Evolutionary conservation across 257 asterid genomes (phyloP), one percentile per base, ranked within the genome.

Genomic region (Paulownia fortunei): DNA sequence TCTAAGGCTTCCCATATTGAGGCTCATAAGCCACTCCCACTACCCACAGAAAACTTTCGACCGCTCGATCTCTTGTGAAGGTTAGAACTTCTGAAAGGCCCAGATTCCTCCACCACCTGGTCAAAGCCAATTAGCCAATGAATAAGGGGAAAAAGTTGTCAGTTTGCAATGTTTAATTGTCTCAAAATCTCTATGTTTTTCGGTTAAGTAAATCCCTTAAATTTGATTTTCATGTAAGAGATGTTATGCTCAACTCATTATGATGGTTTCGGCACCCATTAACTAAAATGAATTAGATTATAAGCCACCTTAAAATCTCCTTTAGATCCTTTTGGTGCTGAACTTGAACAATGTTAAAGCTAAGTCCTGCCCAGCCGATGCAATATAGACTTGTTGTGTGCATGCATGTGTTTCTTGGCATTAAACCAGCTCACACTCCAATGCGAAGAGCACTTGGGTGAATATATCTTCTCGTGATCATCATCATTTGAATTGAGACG

Each of bases 21-120:
- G 85, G 82, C 49, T 88, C 92, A 19, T 83, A 80, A 21, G 89
- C 88, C 58, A 87, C 79, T 59, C 93, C 93, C 13, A 64, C 88
- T 0, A 93, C 86, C 79, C 77, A 88, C 69, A 86, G 39, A 65
- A 90, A 88, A 32, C 95, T 80, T 73, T 90, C 95, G 0, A 88
- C 89, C 32, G 82, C 74, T 51, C 90, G 80, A 61, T 87, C 91
- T 71, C 93, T 86, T 13, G 89, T 60, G 84, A 90, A 90, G 60
- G 62, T 78, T 39, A 88, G 9, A 5, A 34, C 86, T 66, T 74
- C 81, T 6, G 51, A 51, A 30, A 87, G 36, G 11, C 81, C 87
- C 27, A 89, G 79, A 77, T 77, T 52, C 15, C 23, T 77, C 92
- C 94, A 91, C 94, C 97, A 91, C 62, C 97, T 91, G 68, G 19